Percentiles rank a stretch among this genome's conserved stretches.
Conservation (phyloP, 169 alveolate species). For the Haemoproteus tartakovskyi region DNA sequence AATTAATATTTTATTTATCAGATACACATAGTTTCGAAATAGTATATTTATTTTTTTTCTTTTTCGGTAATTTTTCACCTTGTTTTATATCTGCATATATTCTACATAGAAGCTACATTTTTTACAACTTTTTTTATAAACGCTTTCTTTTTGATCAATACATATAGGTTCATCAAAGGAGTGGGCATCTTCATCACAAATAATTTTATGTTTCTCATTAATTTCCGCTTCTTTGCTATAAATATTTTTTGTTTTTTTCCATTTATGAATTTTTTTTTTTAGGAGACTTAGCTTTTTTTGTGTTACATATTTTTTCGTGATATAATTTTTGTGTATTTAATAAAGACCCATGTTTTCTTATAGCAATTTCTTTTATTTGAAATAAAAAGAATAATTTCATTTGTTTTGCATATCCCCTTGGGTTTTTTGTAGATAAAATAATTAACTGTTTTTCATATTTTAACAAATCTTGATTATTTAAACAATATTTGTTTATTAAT, state of each 20-base stretch:
- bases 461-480: constrained; percentile 11
- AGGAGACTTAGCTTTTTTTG: not conserved
- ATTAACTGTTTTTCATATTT: constrained; percentile 44
- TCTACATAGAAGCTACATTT: constrained; percentile 25
- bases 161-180: constrained; percentile 27
- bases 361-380: constrained; percentile 61
- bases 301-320: constrained; percentile 6
- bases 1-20: too few relatives aligned
- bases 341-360: constrained; percentile 53
- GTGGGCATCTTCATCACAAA: constrained; percentile 40
- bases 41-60: not conserved
- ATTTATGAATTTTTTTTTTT: constrained; percentile 14
- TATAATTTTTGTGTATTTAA: constrained; percentile 10
- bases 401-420: constrained; percentile 50
- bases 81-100: constrained; percentile 10
- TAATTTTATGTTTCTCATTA: constrained; percentile 17
- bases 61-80: not conserved
- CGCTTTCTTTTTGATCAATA: constrained; percentile 12
- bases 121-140: constrained; percentile 15
- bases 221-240: constrained; percentile 16
- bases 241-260: constrained; percentile 15
- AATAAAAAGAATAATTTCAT: constrained; percentile 45
- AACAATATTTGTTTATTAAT: constrained; percentile 32
- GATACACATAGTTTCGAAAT: too few relatives aligned
- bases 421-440: constrained; percentile 24